Base-by-base conservation (phyloP, 2,329 filamentous ascomycete genomes). In the Rasamsonia emersonii region DNA sequence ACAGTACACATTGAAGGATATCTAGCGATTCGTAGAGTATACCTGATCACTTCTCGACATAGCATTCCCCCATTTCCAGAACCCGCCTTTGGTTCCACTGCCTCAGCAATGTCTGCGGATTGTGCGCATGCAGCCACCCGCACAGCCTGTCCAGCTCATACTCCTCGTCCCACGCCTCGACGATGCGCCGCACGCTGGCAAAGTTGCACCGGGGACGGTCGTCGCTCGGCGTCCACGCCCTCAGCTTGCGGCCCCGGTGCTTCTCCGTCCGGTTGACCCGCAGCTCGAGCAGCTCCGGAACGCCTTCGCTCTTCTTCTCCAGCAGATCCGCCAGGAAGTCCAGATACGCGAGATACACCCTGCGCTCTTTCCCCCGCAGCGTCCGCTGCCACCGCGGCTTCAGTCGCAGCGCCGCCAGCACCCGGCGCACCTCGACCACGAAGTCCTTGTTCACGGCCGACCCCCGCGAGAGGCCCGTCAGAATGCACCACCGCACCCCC, bases 401-500 rank as follows among this genome's bases (percentile, higher is more conserved):
- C 13, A 39, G n/a, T 21, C 33, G 32, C 19, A 32, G 35, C 10
- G 25, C 24, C 14, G 32, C 45, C 15, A 56, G 24, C 17, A 54
- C 30, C 4, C 51, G 50, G 17, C 47, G 43, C 6, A 49, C 45
- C 33, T 62, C 60, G 11, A 50, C 51, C 2, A 59, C 38, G 17
- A 63, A 51, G 28, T 55, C 46, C 15, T 34, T 47, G 23, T 36
- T 49, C 15, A 54, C 33, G 9, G 52, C 48, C 18, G 51, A 56
- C 3, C 41, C 38, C 17, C 58, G 53, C 17, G 52, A 45, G 15
- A 62, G 42, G n/a, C 47, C 54, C 2, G 56, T 56, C 31, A 61
- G 31, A 24, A 62, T 48, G 29, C 57, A 60, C 60, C 60, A 63
- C 29, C 58, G 56, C 3, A 61, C 39, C 2, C 59, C 60, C n/a